phyloP scores from a whole-genome alignment of 164 flowering plant genomes.

The Vitis amurensis region DNA sequence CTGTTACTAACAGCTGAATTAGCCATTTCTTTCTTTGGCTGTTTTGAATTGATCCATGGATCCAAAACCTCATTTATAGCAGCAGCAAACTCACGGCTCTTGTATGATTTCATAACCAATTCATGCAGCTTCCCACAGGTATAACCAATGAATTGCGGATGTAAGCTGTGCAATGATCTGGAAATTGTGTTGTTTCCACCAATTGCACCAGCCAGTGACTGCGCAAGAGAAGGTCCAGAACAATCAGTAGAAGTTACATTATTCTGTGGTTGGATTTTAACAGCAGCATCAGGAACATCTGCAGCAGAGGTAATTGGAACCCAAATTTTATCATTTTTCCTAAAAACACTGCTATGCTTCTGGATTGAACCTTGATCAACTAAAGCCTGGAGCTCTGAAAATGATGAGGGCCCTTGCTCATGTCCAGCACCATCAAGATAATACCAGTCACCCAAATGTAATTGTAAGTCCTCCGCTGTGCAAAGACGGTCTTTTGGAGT shows the following conservation, averaged over 20 bases:
- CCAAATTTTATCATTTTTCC: conserved; percentile 86
- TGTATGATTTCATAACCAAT: conserved; percentile 94
- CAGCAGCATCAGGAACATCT: conserved; percentile 32
- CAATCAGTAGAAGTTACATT: conserved; percentile 21
- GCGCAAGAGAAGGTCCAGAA: conserved; percentile 20
- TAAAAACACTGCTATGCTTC: conserved; percentile 71
- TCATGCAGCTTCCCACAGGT: conserved; percentile 92
- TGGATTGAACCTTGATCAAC: conserved; percentile 67
- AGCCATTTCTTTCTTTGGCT: conserved; percentile 80
- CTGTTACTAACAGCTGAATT: conserved; percentile 18
- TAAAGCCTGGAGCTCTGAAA: conserved; percentile 56
- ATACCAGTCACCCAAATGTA: conserved; percentile 92
- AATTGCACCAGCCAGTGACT: conserved; percentile 15
- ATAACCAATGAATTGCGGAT: conserved; percentile 93
- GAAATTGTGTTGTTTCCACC: conserved; percentile 16
- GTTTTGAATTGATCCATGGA: conserved; percentile 87
- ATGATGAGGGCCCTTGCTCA: conserved; percentile 78
- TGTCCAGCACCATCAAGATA: conserved; percentile 93
- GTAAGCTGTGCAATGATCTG: conserved; percentile 55
- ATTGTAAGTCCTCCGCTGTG: conserved; percentile 61
- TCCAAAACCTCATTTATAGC: conserved; percentile 93
- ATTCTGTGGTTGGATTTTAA: conserved; percentile 25
- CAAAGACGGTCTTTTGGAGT: conserved; percentile 72
- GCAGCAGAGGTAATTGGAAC: conserved; percentile 60
- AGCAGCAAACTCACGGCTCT: conserved; percentile 89